Percentiles rank a stretch among this genome's conserved stretches.
phyloP scores from a whole-genome alignment of 148 eudicot species.

The Nepenthes mirabilis region DNA sequence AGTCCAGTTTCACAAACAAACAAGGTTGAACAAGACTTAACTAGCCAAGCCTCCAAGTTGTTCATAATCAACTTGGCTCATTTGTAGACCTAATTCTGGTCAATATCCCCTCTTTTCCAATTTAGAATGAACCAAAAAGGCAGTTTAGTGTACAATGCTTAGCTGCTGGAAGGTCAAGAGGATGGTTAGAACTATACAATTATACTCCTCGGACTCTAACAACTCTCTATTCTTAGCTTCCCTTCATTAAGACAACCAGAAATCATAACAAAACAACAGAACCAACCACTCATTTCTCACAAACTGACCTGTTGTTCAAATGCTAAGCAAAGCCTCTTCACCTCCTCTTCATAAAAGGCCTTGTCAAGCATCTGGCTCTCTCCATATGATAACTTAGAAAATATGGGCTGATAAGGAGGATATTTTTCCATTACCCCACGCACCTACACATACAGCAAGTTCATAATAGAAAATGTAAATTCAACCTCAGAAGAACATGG shows the following conservation, averaged over 20 bases:
- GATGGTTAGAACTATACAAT: no score
- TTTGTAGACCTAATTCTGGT: no score
- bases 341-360: constrained; percentile 98
- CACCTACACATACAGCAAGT: constrained; percentile 30
- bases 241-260: not conserved
- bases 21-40: no score
- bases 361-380: constrained; percentile 99
- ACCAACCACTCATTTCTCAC: not conserved
- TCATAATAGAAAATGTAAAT: not conserved
- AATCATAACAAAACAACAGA: not conserved
- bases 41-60: no score
- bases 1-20: no score
- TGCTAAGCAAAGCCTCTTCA: constrained; percentile 81
- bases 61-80: no score
- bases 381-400: constrained; percentile 77
- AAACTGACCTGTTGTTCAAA: constrained; percentile 86
- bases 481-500: not conserved
- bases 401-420: constrained; percentile 81
- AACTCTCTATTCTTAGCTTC: no score
- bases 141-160: not conserved
- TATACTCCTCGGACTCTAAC: not conserved
- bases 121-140: not conserved
- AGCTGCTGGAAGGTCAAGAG: not conserved
- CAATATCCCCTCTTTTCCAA: no score
- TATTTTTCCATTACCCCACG: constrained; percentile 94